These are phyloP conservation scores for Tephrocybe rancida DNA, from an alignment of 768 basidiomycete species.

Conservation along the genomic window DNA sequence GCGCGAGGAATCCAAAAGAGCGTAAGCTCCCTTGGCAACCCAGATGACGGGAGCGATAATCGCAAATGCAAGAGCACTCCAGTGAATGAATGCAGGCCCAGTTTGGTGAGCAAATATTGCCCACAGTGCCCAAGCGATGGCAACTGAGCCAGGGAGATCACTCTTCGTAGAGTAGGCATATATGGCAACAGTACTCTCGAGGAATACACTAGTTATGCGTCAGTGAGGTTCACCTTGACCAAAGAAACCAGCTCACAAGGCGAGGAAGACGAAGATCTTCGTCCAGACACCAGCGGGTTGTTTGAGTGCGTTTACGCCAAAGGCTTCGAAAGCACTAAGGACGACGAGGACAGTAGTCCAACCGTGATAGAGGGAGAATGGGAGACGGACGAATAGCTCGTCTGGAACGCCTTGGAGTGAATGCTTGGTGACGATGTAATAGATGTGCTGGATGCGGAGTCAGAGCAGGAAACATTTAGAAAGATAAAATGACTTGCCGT, in stretches of 20 bases:
- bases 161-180: constrained; percentile 96
- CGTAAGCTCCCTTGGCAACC: constrained; percentile 76
- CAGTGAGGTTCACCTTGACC: constrained; percentile 3
- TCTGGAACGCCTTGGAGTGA: constrained; percentile 63
- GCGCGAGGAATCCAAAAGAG: constrained; percentile 48
- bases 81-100: constrained; percentile 80
- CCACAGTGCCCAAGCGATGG: constrained; percentile 92
- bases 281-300: constrained; percentile 84
- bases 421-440: constrained; percentile 93
- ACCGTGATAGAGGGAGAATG: constrained; percentile 95
- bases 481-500: constrained; percentile 37
- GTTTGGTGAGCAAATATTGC: constrained; percentile 85
- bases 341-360: constrained; percentile 87
- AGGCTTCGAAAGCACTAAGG: constrained; percentile 84
- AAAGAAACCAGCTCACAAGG: constrained; percentile 54
- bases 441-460: constrained; percentile 70
- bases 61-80: constrained; percentile 84
- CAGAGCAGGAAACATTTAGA: constrained; percentile 30
- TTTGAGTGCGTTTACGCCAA: constrained; percentile 73
- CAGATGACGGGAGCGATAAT: constrained; percentile 84
- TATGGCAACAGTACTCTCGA: constrained; percentile 88
- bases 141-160: constrained; percentile 90
- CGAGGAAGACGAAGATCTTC: constrained; percentile 94
- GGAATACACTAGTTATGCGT: constrained; percentile 67
- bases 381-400: constrained; percentile 91